Base-by-base conservation (phyloP, 2,329 filamentous ascomycete species). In the Ophiostoma fasciatum region DNA sequence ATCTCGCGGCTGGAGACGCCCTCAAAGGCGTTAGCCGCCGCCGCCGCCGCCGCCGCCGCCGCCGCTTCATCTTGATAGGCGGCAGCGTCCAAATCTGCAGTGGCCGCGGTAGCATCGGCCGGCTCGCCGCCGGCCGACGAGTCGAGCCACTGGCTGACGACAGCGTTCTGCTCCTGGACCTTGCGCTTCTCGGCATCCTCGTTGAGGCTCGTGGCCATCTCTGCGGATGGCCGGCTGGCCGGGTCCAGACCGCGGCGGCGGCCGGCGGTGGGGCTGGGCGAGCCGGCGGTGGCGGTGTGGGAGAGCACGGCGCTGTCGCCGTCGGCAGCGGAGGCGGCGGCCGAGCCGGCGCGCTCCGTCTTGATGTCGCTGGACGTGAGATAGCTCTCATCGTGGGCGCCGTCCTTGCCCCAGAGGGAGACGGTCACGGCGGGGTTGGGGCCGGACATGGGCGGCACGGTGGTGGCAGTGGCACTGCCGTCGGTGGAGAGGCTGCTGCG, bases 381-480 rank as follows among this genome's bases (percentile, higher is more conserved):
- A 19, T 37, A 17, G 47, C 40, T 30, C 28, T 42, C 41, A 13
- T 41, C 31, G 4, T 35, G 33, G 11, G 30, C 49, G 28, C 52
- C 47, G 34, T 59, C 65, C 41, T 57, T 60, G 31, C 62, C 66
- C 64, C 66, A 74, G 42, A 68, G 55, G 1, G 70, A 74, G 32
- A 74, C 65, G 6, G 63, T 71, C 15, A 74, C 65, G 20, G 61
- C 61, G 7, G 70, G 69, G 46, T 70, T 73, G 40, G 60, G 62
- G 15, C 54, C 50, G 22, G 57, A 51, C 61, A 67, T 68, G 36
- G 54, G 47, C 33, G 56, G 46, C 8, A 32, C 32, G 15, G 56
- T 47, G 30, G 52, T 51, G 3, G 59, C 55, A 4, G 53, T 58
- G 25, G 60, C 46, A 28, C 58, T 59, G 48, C 68, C 67, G 47